Evolutionary conservation across 2,329 filamentous ascomycete species (phyloP).

Genomic region (Cladosporium sp.): DNA sequence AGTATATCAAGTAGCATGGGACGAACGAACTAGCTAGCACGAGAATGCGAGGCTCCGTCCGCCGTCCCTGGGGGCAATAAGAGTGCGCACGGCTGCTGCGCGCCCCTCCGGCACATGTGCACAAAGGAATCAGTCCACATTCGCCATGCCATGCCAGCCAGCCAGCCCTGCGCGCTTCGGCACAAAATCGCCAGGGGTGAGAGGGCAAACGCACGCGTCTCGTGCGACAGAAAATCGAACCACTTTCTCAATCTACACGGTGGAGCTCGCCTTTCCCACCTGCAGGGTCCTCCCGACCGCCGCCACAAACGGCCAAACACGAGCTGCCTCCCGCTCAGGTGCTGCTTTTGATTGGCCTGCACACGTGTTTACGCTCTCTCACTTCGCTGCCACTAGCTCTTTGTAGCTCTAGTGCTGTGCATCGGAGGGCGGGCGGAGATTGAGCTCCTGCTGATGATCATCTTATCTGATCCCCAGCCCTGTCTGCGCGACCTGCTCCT

Average conservation of each 20-base stretch:
- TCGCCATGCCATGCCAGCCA: not conserved
- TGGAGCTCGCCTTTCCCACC: not conserved
- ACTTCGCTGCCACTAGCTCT: constrained; percentile 1
- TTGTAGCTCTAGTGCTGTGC: not conserved
- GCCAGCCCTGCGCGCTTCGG: not conserved
- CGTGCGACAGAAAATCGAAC: not conserved
- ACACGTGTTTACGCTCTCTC: not conserved
- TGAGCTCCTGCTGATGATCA: not conserved
- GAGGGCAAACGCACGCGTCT: not conserved
- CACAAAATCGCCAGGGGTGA: not conserved
- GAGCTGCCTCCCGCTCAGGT: not conserved
- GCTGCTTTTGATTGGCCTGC: not conserved
- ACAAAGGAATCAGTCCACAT: not conserved
- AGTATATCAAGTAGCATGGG: not conserved
- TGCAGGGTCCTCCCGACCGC: not conserved
- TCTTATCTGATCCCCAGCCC: constrained; percentile 5
- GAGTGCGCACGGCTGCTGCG: too few species aligned
- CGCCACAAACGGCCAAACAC: not conserved
- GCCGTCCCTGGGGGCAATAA: too few species aligned
- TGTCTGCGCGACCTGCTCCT: not conserved
- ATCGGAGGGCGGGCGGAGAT: not conserved
- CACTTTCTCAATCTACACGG: not conserved
- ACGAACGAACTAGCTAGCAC: too few species aligned
- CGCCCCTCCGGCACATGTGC: not conserved
- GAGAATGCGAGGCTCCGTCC: too few species aligned